Conservation (phyloP, 352 stramenopile genomes). For the Phytophthora fragariae region DNA sequence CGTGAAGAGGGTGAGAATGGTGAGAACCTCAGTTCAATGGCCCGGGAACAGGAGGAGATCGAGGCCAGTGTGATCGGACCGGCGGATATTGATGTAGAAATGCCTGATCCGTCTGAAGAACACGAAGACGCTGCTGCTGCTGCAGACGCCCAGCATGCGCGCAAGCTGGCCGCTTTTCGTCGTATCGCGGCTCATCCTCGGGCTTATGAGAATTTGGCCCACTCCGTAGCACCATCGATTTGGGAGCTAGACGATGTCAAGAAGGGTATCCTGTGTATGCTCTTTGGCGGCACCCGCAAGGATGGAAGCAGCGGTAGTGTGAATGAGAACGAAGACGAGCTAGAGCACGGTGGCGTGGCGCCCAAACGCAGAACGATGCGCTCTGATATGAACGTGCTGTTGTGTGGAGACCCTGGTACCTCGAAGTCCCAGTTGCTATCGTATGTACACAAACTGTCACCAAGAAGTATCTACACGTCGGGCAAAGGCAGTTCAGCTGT, state of each 20-base stretch:
- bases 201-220: constrained; percentile 84
- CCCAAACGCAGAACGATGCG: constrained; percentile 79
- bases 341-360: constrained; percentile 47
- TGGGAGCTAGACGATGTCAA: constrained; percentile 99
- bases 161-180: constrained; percentile 72
- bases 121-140: constrained; percentile 52
- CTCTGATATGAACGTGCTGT: constrained; percentile 98
- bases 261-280: constrained; percentile 98
- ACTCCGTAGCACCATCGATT: constrained; percentile 86
- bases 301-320: constrained; percentile 62
- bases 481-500: constrained; percentile 98
- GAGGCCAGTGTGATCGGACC: constrained; percentile 37
- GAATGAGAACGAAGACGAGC: constrained; percentile 48
- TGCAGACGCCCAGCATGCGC: constrained; percentile 58
- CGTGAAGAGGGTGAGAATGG: constrained; percentile 51
- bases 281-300: constrained; percentile 97
- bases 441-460: constrained; percentile 97
- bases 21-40: constrained; percentile 15
- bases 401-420: constrained; percentile 98
- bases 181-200: constrained; percentile 82
- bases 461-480: constrained; percentile 98
- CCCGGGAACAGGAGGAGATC: constrained; percentile 17
- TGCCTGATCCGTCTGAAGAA: constrained; percentile 42
- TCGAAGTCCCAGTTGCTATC: constrained; percentile 98
- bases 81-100: constrained; percentile 46